Evolutionary conservation across 257 asterid genomes (phyloP).

Genomic region (Rauvolfia tetraphylla): DNA sequence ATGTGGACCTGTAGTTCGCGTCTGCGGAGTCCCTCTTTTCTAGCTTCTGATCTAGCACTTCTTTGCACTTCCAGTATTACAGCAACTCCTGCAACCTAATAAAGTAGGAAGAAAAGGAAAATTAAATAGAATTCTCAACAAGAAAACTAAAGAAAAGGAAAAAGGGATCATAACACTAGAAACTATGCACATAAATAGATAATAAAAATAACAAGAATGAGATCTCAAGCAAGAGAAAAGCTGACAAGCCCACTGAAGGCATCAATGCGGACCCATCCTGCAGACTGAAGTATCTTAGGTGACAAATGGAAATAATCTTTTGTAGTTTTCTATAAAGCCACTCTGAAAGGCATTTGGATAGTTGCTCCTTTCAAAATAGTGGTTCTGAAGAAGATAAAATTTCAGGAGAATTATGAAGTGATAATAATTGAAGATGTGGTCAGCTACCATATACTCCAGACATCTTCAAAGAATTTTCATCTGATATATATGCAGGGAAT

Average conservation of each 20-base stretch:
- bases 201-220: background rate
- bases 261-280: background rate
- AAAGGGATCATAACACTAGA: background rate
- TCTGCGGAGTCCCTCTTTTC: constrained; percentile 68
- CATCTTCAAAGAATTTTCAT: background rate
- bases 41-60: constrained; percentile 77
- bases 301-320: background rate
- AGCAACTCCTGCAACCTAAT: constrained; percentile 72
- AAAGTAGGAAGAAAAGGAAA: constrained; percentile 11
- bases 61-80: constrained; percentile 80
- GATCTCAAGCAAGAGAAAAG: background rate
- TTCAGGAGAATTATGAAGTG: background rate
- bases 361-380: constrained; percentile 2
- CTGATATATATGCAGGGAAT: background rate
- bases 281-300: background rate
- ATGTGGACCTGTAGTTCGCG: constrained; percentile 60
- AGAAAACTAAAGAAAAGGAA: constrained; percentile 3
- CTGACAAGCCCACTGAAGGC: background rate
- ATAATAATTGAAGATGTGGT: background rate
- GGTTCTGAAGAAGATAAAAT: background rate
- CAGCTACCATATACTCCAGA: background rate
- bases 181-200: background rate
- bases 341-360: background rate
- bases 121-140: background rate
- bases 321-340: background rate